Evolutionary conservation across 768 basidiomycete species (phyloP), one percentile per base, ranked within the genome.

Genomic region (Cystofilobasidium macerans): DNA sequence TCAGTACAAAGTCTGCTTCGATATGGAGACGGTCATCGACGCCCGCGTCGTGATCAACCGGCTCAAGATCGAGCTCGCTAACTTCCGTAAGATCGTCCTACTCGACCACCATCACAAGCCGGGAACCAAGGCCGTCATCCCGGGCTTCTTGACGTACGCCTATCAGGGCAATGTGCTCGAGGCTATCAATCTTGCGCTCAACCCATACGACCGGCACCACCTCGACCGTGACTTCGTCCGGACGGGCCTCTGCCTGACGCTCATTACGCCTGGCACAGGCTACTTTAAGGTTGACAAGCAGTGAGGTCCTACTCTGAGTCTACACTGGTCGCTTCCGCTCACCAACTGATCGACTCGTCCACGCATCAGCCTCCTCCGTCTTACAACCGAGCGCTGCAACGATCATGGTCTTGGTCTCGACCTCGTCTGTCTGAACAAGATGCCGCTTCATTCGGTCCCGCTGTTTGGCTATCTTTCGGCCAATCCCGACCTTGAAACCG

Each of bases 111-210:
- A 91, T 74, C 86, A 88, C 71, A 87, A 92, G 71, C 85, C 70
- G 6, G 69, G 64, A n/a, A 61, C 64, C 16, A 68, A 73, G 57
- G 73, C 73, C 32, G 69, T 71, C 38, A 75, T 77, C 14, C 65
- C 76, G 24, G 76, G 76, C 2, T 71, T 70, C 35, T 72, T 75
- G 70, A 73, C 73, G 54, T 77, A 75, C 65, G 94, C 95, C 0
- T 90, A 94, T 71, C 92, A 98, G 70, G 91, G 92, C 0, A 92
- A 92, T 45, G 80, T 98, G n/a, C 82, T 98, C 7, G 95, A 98
- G 76, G 90, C 91, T 1, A 80, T 98, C 60, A 98, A 98, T 72
- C 81, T 99, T 53, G 88, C 85, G 0, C 81, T 97, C 20, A 94
- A 91, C 72, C 89, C 93, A 0, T 86, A 86, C 20, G 94, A 98